phyloP scores from a whole-genome alignment of 495 filamentous ascomycete species.

The Talaromyces nanjingensis region DNA sequence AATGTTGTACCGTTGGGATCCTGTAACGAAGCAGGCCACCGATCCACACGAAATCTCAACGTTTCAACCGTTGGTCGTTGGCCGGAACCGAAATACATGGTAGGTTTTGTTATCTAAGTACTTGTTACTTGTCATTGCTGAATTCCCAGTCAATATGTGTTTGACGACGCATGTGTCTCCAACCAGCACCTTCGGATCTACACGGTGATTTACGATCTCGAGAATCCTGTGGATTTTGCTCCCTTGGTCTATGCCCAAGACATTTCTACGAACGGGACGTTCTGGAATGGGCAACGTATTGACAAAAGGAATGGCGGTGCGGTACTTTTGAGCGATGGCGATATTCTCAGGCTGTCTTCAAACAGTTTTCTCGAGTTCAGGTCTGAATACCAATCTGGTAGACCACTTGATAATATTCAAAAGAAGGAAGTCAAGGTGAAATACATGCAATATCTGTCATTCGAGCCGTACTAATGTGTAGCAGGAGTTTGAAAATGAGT shows the following conservation, averaged over 20 bases:
- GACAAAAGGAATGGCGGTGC: constrained; percentile 27
- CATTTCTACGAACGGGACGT: constrained; percentile 50
- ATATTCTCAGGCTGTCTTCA: constrained; percentile 32
- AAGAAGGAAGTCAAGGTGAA: constrained; percentile 7
- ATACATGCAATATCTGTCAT: neutral
- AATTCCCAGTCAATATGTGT: constrained; percentile 29
- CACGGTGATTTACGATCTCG: constrained; percentile 44
- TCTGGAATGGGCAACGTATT: constrained; percentile 42
- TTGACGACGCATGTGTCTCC: constrained; percentile 42
- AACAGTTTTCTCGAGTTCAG: constrained; percentile 19
- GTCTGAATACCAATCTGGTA: constrained; percentile 6
- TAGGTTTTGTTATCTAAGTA: constrained; percentile 8
- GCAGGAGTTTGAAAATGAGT: constrained; percentile 34
- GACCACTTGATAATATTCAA: neutral
- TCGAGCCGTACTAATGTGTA: constrained; percentile 20
- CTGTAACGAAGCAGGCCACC: constrained; percentile 6
- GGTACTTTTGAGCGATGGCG: constrained; percentile 49
- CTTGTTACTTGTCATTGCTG: neutral
- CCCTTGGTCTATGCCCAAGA: constrained; percentile 58
- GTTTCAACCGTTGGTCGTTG: constrained; percentile 29
- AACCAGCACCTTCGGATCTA: constrained; percentile 57
- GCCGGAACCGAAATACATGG: constrained; percentile 28
- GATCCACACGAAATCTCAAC: constrained; percentile 19
- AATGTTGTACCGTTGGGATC: constrained; percentile 19
- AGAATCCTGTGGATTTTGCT: constrained; percentile 22